Evolutionary conservation across 179 eudicot genomes (phyloP).

Genomic region (Beta corolliflora): DNA sequence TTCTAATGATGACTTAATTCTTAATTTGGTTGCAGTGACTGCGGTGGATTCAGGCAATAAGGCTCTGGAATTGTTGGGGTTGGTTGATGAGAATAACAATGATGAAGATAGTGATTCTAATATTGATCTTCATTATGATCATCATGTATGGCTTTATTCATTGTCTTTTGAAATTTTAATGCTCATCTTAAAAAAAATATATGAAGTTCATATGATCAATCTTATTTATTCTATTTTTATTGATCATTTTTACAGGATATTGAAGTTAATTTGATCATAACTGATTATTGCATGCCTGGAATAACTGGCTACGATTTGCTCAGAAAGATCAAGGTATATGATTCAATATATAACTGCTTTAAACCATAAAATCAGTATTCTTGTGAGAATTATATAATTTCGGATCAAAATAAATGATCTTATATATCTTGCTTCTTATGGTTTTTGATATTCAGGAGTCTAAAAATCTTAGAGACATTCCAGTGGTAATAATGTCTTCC

Average conservation of each 20-base stretch:
- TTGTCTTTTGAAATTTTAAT: not conserved
- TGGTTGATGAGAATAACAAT: slow-evolving; percentile 17
- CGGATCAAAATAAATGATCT: not conserved
- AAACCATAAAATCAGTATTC: no score
- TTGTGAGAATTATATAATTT: no score
- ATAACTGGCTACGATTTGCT: slow-evolving; percentile 45
- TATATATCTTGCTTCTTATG: not conserved
- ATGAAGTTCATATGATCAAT: no score
- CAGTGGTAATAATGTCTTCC: slow-evolving; percentile 51
- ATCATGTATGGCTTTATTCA: slow-evolving; percentile 18
- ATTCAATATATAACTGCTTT: not conserved
- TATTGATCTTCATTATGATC: slow-evolving; percentile 8
- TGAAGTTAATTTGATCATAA: slow-evolving; percentile 40
- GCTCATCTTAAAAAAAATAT: not conserved
- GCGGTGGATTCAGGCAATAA: slow-evolving; percentile 44
- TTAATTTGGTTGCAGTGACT: slow-evolving; percentile 28
- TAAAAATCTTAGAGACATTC: slow-evolving; percentile 37
- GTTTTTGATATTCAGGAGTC: slow-evolving; percentile 34
- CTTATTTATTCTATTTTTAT: no score
- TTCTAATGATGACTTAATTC: not conserved
- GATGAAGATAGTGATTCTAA: slow-evolving; percentile 3
- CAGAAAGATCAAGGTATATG: slow-evolving; percentile 39
- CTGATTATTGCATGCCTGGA: slow-evolving; percentile 45
- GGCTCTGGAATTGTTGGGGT: slow-evolving; percentile 36
- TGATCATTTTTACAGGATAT: slow-evolving; percentile 20